Percentiles rank a stretch among this genome's conserved stretches.
These are phyloP conservation scores for Nothophoma quercina DNA, from an alignment of 2,329 filamentous ascomycete genomes.

Conservation along the genomic window DNA sequence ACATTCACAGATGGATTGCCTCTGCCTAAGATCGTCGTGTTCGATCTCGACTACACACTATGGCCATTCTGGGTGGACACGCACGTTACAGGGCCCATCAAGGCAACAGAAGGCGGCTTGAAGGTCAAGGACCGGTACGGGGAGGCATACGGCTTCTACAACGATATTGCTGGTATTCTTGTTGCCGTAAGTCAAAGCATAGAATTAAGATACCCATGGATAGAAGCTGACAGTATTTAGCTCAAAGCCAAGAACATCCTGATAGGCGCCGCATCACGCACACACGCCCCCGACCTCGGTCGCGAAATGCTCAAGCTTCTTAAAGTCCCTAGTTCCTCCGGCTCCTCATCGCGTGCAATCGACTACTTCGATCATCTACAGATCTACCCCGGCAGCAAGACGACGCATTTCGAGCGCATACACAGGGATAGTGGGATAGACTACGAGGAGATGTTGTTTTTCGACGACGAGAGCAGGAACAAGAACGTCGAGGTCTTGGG, in stretches of 20 bases:
- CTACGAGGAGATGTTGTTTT: conserved; percentile 91
- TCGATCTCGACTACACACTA: conserved; percentile 97
- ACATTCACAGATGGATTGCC: conserved; percentile 73
- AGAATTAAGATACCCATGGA: too few relatives aligned
- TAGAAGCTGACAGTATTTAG: conserved; percentile 35
- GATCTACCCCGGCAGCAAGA: conserved; percentile 79
- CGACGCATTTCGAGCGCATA: conserved; percentile 81
- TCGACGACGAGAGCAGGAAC: conserved; percentile 91
- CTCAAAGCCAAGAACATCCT: conserved; percentile 57
- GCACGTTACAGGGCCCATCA: conserved; percentile 80
- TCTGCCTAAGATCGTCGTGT: conserved; percentile 83
- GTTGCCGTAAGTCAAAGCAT: conserved; percentile 40
- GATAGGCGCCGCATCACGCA: conserved; percentile 81
- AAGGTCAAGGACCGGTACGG: conserved; percentile 61
- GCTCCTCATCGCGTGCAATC: conserved; percentile 48
- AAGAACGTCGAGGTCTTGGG: conserved; percentile 81
- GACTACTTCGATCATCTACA: conserved; percentile 66
- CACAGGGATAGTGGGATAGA: conserved; percentile 73
- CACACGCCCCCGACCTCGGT: conserved; percentile 79
- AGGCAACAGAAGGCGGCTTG: conserved; percentile 53
- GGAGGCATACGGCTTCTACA: conserved; percentile 57
- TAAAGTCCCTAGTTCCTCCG: conserved; percentile 65
- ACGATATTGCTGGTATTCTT: conserved; percentile 53
- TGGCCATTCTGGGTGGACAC: conserved; percentile 99
- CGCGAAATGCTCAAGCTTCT: conserved; percentile 81